A percentile compares a stretch with the other conserved stretches of the same genome.
These are phyloP conservation scores for Dichotomopilus funicola DNA, from an alignment of 2,329 filamentous ascomycete species.

Conservation along the genomic window DNA sequence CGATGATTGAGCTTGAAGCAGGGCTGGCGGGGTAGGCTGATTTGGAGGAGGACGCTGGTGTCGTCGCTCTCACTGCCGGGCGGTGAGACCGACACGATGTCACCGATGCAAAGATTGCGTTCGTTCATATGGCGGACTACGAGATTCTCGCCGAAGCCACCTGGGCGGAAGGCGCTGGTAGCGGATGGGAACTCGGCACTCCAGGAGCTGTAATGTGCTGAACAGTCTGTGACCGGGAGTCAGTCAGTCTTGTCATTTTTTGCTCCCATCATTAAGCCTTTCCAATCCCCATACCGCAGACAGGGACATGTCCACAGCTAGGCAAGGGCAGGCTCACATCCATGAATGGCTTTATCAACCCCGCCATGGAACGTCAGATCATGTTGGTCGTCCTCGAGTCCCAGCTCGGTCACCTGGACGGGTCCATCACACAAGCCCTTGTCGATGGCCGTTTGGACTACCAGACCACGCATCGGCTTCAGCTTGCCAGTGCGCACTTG, in stretches of 20 bases:
- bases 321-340: constrained; percentile 35
- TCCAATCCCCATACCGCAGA: neutral
- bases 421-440: constrained; percentile 40
- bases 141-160: constrained; percentile 60
- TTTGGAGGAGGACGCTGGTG: constrained; percentile 43
- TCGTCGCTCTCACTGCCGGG: neutral
- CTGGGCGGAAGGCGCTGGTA: constrained; percentile 45
- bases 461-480: constrained; percentile 46
- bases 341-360: constrained; percentile 56
- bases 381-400: constrained; percentile 55
- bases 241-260: neutral
- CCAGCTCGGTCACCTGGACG: constrained; percentile 41
- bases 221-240: constrained; percentile 41
- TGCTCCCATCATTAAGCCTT: neutral
- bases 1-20: constrained; percentile 66
- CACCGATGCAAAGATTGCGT: constrained; percentile 59
- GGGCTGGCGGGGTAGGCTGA: constrained; percentile 55
- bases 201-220: constrained; percentile 53
- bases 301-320: neutral
- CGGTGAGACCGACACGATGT: constrained; percentile 43
- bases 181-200: constrained; percentile 44
- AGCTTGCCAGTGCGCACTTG: constrained; percentile 53
- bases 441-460: constrained; percentile 50
- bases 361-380: constrained; percentile 57
- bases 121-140: constrained; percentile 54